Base-by-base conservation (phyloP, 202 grass and related monocot species). In the Setaria viridis region DNA sequence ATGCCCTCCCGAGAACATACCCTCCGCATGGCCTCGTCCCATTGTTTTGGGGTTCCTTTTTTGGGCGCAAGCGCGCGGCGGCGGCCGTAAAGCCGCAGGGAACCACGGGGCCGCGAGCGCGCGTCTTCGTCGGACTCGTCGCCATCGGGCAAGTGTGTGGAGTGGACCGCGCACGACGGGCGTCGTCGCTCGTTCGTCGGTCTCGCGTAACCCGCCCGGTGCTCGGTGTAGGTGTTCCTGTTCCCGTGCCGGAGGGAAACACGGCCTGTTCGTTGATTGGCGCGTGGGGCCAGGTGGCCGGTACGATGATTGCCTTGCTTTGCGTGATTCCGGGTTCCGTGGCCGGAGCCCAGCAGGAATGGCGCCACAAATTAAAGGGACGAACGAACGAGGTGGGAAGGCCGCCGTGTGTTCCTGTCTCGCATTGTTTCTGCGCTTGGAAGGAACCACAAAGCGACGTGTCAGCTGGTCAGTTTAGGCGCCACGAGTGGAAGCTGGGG, bases 81-180 rank as follows among this genome's bases (percentile, higher is more conserved):
- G 58, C 70, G 72, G 63, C 83, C 83, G 74, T 19, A 78, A 85
- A 78, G 54, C 83, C 65, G 83, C 75, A 79, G 21, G 42, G 66
- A 62, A 79, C 66, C 55, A 51, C 50, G 83, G 37, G 35, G 46
- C 37, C 14, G 50, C n/a, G 51, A 9, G 35, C 20, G 42, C 21
- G 58, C 56, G 20, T 21, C 55, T 9, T 5, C 39, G 39, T 41
- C 39, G 39, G 6, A 7, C 14, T n/a, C 20, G 2, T 15, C 76
- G n/a, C 3, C 35, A n/a, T 45, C 54, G 54, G 50, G 9, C 39
- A 41, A 41, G 39, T 41, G 39, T 5, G 5, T 4, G 29, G 4
- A 12, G 11, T 32, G 11, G 59, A 32, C 59, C 25, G 59, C 69
- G 19, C 74, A 15, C 62, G 60, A 48, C 69, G 15, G 48, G 12